Evolutionary conservation across 345 rosid genomes (phyloP).

Genomic region (Syzygium aqueum): DNA sequence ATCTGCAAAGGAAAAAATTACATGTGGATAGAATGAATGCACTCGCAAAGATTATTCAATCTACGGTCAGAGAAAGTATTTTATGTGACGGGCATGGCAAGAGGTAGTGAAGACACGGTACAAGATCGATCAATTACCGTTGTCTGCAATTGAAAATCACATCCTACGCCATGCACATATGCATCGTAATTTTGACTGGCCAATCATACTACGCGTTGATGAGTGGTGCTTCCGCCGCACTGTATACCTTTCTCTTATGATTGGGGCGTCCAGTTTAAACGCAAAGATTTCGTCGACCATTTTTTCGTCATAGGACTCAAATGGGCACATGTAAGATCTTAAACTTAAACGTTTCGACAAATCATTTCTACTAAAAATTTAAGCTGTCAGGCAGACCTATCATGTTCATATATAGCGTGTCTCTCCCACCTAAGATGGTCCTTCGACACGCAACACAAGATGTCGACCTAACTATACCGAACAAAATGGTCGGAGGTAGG

Average conservation of each 20-base stretch:
- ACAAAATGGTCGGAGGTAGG: not conserved
- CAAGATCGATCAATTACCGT: not conserved
- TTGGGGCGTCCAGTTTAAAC: not conserved
- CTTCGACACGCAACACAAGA: rapidly evolving
- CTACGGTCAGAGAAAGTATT: not conserved
- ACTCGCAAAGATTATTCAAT: not conserved
- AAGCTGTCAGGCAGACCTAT: not conserved
- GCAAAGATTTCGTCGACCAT: not conserved
- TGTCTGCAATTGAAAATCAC: not conserved
- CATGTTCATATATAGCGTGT: not conserved
- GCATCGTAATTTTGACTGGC: not conserved
- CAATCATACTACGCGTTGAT: not conserved
- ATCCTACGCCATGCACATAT: not conserved
- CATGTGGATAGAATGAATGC: not conserved
- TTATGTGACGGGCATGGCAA: not conserved
- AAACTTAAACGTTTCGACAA: not conserved
- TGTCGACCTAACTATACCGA: not conserved
- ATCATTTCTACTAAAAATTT: not conserved
- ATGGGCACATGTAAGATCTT: not conserved
- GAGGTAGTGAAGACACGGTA: rapidly evolving
- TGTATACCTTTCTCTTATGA: not conserved
- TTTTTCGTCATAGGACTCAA: not conserved
- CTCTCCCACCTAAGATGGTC: not conserved
- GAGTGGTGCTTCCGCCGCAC: not conserved
- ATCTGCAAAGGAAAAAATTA: not conserved